A percentile compares a stretch with the other conserved stretches of the same genome.
Evolutionary conservation across 495 filamentous ascomycete species (phyloP).

Genomic region (Penicillium bialowiezense): DNA sequence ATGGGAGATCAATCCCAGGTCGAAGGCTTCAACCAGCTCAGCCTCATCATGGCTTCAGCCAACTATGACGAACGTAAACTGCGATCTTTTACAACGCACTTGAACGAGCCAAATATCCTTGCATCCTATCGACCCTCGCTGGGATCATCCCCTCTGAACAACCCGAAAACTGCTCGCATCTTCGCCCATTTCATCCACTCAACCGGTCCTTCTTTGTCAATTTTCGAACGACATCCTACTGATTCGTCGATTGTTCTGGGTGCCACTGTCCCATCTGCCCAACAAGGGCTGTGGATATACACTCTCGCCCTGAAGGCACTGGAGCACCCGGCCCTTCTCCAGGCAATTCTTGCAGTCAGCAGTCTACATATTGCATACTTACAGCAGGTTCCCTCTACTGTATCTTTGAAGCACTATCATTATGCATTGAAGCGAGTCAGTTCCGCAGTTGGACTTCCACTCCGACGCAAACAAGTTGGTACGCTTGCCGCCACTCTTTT

Average conservation of each 20-base stretch:
- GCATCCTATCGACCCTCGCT: constrained; percentile 73
- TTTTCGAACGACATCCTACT: constrained; percentile 80
- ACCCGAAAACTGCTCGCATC: constrained; percentile 76
- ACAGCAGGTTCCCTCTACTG: constrained; percentile 65
- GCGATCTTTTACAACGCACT: constrained; percentile 61
- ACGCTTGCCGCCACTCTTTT: constrained; percentile 88
- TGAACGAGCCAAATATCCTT: constrained; percentile 70
- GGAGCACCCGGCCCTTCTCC: constrained; percentile 78
- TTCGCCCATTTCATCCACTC: constrained; percentile 93
- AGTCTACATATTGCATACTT: constrained; percentile 87
- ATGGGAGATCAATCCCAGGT: constrained; percentile 50
- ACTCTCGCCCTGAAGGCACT: constrained; percentile 83
- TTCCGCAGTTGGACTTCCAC: constrained; percentile 66
- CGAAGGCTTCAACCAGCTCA: constrained; percentile 51
- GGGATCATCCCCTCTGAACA: constrained; percentile 75
- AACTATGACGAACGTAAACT: constrained; percentile 48
- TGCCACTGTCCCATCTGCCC: constrained; percentile 58
- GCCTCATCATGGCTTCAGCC: constrained; percentile 47
- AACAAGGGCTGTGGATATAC: constrained; percentile 84
- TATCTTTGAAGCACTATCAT: constrained; percentile 90
- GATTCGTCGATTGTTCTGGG: constrained; percentile 75
- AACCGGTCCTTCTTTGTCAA: constrained; percentile 80
- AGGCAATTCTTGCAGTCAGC: constrained; percentile 85
- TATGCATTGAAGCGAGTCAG: constrained; percentile 76
- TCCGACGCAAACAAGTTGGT: constrained; percentile 69